Conservation (phyloP, 2,329 filamentous ascomycete species). For the Fusarium pseudograminearum region DNA sequence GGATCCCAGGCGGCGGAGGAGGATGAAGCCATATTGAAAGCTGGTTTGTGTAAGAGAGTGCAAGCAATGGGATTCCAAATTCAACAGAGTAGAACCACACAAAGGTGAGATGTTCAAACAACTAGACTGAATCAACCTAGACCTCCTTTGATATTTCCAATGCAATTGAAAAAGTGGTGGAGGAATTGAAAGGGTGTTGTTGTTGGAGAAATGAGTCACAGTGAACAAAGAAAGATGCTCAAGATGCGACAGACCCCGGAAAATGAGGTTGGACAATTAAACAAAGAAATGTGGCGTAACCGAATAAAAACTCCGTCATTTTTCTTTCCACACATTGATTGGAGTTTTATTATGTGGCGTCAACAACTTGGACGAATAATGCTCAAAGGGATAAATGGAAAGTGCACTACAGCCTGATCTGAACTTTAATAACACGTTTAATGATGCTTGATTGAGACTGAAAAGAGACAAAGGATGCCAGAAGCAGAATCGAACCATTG, state of each 20-base stretch:
- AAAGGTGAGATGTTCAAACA: background rate
- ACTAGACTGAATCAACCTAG: background rate
- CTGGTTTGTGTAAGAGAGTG: background rate
- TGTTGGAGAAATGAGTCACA: slow-evolving; percentile 30
- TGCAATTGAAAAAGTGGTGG: background rate
- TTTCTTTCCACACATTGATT: slow-evolving; percentile 2
- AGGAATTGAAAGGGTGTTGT: slow-evolving; percentile 13
- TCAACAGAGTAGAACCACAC: slow-evolving; percentile 9
- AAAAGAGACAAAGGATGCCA: background rate
- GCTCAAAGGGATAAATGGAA: background rate
- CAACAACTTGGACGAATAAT: background rate
- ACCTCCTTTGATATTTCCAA: background rate
- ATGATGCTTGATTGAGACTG: background rate
- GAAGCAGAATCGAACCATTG: background rate
- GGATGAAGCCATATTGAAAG: slow-evolving; percentile 50
- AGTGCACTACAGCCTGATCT: background rate
- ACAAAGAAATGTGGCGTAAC: slow-evolving; percentile 36
- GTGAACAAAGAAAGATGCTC: slow-evolving; percentile 28
- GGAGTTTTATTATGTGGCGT: slow-evolving; percentile 25
- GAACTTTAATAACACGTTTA: background rate
- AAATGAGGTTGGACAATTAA: slow-evolving; percentile 25
- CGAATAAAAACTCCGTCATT: slow-evolving; percentile 25
- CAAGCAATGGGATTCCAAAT: slow-evolving; percentile 4
- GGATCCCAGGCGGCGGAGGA: slow-evolving; percentile 63
- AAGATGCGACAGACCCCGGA: slow-evolving; percentile 4